Evolutionary conservation across 2,329 filamentous ascomycete species (phyloP).

Genomic region (Cladorrhinum sp.): DNA sequence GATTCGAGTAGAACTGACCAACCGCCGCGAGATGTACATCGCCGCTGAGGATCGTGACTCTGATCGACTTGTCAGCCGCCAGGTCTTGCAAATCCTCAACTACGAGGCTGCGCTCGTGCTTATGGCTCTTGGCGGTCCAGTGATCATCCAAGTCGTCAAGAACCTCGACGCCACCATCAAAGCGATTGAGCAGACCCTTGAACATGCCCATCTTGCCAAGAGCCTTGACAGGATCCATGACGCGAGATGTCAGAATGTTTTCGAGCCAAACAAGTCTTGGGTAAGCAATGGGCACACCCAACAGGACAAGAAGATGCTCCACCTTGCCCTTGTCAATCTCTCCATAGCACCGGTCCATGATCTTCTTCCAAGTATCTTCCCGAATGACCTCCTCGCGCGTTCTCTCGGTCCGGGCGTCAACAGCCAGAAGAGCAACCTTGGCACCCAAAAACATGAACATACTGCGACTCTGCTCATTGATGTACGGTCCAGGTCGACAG

Average conservation of each 20-base stretch:
- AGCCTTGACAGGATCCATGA: slow-evolving; percentile 87
- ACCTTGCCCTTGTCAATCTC: slow-evolving; percentile 82
- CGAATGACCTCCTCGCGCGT: slow-evolving; percentile 77
- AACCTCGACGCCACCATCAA: slow-evolving; percentile 89
- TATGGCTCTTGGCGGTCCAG: slow-evolving; percentile 95
- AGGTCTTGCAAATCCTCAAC: slow-evolving; percentile 91
- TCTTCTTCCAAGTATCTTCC: slow-evolving; percentile 76
- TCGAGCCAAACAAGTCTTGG: slow-evolving; percentile 72
- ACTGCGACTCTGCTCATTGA: slow-evolving; percentile 79
- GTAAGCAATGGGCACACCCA: slow-evolving; percentile 82
- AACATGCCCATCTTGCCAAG: slow-evolving; percentile 78
- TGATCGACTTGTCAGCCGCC: slow-evolving; percentile 86
- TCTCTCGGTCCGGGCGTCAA: slow-evolving; percentile 89
- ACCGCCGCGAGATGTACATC: slow-evolving; percentile 92
- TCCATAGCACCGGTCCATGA: slow-evolving; percentile 80
- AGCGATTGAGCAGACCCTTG: slow-evolving; percentile 77
- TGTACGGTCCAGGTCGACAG: slow-evolving; percentile 78
- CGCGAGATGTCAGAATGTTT: slow-evolving; percentile 73
- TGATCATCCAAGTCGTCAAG: slow-evolving; percentile 92
- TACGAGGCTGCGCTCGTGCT: slow-evolving; percentile 80
- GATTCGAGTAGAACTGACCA: slow-evolving; percentile 92
- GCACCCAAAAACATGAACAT: slow-evolving; percentile 80
- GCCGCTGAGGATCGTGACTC: slow-evolving; percentile 87
- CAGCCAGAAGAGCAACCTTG: slow-evolving; percentile 75
- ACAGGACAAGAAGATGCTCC: slow-evolving; percentile 82